Evolutionary conservation across 116 monocot genomes (phyloP).

Genomic region (Dioscorea cayenensis): DNA sequence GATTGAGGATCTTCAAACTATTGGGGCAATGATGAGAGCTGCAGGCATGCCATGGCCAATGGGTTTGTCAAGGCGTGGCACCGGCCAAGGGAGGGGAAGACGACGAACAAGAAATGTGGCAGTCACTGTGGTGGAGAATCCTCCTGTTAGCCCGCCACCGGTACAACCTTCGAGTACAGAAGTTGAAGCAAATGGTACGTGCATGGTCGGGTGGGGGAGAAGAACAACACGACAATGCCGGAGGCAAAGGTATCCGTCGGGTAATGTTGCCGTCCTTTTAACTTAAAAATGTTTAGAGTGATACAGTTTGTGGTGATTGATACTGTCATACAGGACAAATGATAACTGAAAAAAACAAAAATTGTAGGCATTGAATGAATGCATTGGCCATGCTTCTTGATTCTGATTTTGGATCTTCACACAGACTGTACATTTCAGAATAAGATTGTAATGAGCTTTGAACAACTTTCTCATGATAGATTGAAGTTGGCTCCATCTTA

Average conservation of each 20-base stretch:
- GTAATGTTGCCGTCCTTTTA: not conserved
- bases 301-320: not conserved
- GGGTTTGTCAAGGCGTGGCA: not conserved
- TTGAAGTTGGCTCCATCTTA: not conserved
- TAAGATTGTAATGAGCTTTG: not conserved
- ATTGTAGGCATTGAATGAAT: not conserved
- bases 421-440: not conserved
- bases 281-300: not conserved
- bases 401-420: not conserved
- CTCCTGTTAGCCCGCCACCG: not conserved
- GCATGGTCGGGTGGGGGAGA: not conserved
- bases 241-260: not conserved
- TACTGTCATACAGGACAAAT: not conserved
- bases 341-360: not conserved
- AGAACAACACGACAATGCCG: not conserved
- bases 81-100: not conserved
- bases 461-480: not conserved
- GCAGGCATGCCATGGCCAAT: conserved; percentile 23
- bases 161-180: not conserved
- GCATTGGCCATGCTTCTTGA: not conserved
- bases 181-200: not conserved
- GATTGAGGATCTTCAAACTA: conserved; percentile 56
- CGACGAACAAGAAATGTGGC: not conserved
- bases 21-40: conserved; percentile 41
- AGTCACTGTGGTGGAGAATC: not conserved